These are phyloP conservation scores for Fallopia convolvulus DNA, from an alignment of 148 eudicot genomes.

Conservation along the genomic window DNA sequence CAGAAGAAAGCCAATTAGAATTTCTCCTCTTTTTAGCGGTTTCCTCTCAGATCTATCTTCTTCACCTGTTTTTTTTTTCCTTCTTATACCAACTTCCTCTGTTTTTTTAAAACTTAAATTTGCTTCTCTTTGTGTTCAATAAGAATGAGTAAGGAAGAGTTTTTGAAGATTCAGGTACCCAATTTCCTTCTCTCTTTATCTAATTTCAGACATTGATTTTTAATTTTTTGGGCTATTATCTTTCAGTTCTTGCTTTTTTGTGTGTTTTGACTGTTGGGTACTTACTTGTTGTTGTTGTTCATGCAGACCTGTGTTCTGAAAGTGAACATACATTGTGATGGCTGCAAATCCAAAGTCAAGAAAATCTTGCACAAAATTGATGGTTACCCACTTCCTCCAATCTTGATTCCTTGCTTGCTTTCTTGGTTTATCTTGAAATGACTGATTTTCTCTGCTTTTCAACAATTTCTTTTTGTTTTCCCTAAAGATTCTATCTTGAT, in stretches of 20 bases:
- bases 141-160: constrained; percentile 91
- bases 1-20: constrained; percentile 8
- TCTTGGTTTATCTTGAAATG: neutral
- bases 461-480: neutral
- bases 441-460: neutral
- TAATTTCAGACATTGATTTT: neutral
- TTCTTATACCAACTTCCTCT: neutral
- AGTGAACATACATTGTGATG: constrained; percentile 96
- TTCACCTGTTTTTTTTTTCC: constrained; percentile 13
- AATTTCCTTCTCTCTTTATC: neutral
- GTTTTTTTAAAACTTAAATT: neutral
- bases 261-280: constrained; percentile 5
- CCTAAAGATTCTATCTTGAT: neutral
- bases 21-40: constrained; percentile 1
- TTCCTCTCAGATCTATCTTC: constrained; percentile 10
- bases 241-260: neutral
- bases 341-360: constrained; percentile 86
- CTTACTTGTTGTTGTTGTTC: neutral
- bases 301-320: constrained; percentile 92
- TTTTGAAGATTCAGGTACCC: constrained; percentile 80
- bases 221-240: neutral
- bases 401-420: constrained; percentile 19
- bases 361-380: constrained; percentile 91
- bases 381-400: constrained; percentile 40
- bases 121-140: neutral